Evolutionary conservation across 1,139 yeast species (phyloP), one percentile per base, ranked within the genome.

Genomic region (Lodderomyces margitis): DNA sequence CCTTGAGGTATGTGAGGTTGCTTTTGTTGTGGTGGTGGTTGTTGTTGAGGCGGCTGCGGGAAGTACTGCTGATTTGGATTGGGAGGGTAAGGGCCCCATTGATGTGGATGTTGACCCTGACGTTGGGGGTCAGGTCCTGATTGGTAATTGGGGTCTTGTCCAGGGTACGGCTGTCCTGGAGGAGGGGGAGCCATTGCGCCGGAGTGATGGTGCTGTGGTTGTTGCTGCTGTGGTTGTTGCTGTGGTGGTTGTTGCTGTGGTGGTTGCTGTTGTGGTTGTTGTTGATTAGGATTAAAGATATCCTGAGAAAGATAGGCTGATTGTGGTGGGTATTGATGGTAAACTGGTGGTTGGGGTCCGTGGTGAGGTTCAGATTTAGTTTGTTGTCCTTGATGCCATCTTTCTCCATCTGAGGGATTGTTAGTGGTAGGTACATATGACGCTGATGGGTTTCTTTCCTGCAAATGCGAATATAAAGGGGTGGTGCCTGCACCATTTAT

Each of bases 281-380:
- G 46, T 23, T 41, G 45, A 21, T 24, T 42, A 11, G 44, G 42
- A 9, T 42, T 35, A 17, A 31, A 44, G 11, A 44, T 35, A 9
- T 47, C 50, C 16, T 43, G 43, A 2, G 46, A 34, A 21, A 42
- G 36, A 36, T 47, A 46, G 3, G 42, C 25, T 19, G 45, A 43
- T 37, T 46, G 49, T 2, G 47, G 49, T 12, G 47, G 50, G 14
- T 44, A 45, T 23, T 38, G 50, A 28, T 41, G 48, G 23, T 42
- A 45, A 8, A 39, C 14, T 12, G 35, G 41, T 33, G 36, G 42
- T 20, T 38, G 42, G 17, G 28, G 40, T 25, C 33, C 32, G 16
- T 28, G 32, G 4, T 33, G 35, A 19, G 14, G 35, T 12, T 27
- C 30, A 27, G 9, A 5, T 14, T 27, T 35, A 9, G 19, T 15